phyloP scores from a whole-genome alignment of 306 rosid species.

The Rosa lucieae region DNA sequence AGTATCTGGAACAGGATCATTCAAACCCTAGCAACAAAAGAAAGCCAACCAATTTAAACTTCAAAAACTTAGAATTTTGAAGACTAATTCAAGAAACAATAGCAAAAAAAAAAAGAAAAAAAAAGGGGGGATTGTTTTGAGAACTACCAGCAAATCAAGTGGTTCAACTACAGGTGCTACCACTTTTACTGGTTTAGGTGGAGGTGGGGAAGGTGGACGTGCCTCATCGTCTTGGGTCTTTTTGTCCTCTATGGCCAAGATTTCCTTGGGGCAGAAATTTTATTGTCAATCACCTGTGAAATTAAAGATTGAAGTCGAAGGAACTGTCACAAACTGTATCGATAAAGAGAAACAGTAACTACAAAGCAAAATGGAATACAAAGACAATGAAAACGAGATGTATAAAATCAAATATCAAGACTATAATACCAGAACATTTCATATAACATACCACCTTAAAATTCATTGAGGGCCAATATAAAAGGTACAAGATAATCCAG shows the following conservation, averaged over 20 bases:
- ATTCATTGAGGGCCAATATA: too few relatives aligned
- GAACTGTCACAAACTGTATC: conserved; percentile 15
- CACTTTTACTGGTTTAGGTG: conserved; percentile 76
- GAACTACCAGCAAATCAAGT: conserved; percentile 83
- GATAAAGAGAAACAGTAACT: not conserved
- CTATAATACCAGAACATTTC: too few relatives aligned
- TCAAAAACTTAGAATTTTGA: not conserved
- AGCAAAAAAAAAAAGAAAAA: not conserved
- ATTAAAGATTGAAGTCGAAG: conserved; percentile 23
- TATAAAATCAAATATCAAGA: too few relatives aligned
- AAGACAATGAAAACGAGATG: too few relatives aligned
- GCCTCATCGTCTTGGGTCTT: conserved; percentile 55
- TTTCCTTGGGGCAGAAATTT: conserved; percentile 61
- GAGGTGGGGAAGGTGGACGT: conserved; percentile 48
- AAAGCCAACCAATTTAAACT: not conserved
- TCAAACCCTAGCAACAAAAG: conserved; percentile 62
- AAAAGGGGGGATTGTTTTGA: not conserved
- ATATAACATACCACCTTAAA: too few relatives aligned
- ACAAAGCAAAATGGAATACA: too few relatives aligned
- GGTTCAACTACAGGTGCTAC: conserved; percentile 73
- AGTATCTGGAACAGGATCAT: conserved; percentile 76
- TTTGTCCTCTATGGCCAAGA: conserved; percentile 82
- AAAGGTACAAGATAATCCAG: too few relatives aligned
- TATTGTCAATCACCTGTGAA: conserved; percentile 42
- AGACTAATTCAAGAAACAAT: not conserved